Percentiles rank a stretch among this genome's conserved stretches.
phyloP scores from a whole-genome alignment of 2,329 filamentous ascomycete genomes.

The Ophiocordyceps camponoti-saundersi region DNA sequence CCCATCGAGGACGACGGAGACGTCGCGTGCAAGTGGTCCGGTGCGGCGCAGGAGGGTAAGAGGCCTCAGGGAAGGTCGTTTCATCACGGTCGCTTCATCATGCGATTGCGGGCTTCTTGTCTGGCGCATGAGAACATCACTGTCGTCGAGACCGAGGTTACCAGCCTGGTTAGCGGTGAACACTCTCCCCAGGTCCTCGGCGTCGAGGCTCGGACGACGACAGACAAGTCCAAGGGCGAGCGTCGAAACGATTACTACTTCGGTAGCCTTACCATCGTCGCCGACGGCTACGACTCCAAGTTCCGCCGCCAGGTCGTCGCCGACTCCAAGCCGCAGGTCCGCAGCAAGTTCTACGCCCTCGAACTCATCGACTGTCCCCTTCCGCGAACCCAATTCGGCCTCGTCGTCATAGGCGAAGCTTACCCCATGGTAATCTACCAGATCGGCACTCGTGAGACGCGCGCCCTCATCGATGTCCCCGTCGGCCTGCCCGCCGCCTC shows the following conservation, averaged over 20 bases:
- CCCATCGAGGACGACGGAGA: constrained; percentile 31
- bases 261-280: constrained; percentile 70
- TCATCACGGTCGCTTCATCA: constrained; percentile 89
- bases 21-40: constrained; percentile 19
- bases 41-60: constrained; percentile 16
- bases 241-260: constrained; percentile 65
- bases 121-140: constrained; percentile 66
- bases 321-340: constrained; percentile 44
- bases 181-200: constrained; percentile 60
- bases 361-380: constrained; percentile 80
- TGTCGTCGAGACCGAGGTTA: constrained; percentile 78
- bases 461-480: constrained; percentile 78
- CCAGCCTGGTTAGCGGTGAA: constrained; percentile 54
- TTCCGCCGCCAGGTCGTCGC: constrained; percentile 69
- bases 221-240: constrained; percentile 33
- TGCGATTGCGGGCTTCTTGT: constrained; percentile 61
- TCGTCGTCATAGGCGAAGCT: constrained; percentile 68
- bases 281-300: constrained; percentile 83
- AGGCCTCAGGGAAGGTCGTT: constrained; percentile 59
- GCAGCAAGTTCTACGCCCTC: constrained; percentile 83
- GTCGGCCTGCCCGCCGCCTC: constrained; percentile 58
- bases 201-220: constrained; percentile 53
- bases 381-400: constrained; percentile 59
- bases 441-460: constrained; percentile 88
- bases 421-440: constrained; percentile 82